Percentiles rank a stretch among this genome's conserved stretches.
Conservation (phyloP, 2,329 filamentous ascomycete species). For the Xylaria multiplex region DNA sequence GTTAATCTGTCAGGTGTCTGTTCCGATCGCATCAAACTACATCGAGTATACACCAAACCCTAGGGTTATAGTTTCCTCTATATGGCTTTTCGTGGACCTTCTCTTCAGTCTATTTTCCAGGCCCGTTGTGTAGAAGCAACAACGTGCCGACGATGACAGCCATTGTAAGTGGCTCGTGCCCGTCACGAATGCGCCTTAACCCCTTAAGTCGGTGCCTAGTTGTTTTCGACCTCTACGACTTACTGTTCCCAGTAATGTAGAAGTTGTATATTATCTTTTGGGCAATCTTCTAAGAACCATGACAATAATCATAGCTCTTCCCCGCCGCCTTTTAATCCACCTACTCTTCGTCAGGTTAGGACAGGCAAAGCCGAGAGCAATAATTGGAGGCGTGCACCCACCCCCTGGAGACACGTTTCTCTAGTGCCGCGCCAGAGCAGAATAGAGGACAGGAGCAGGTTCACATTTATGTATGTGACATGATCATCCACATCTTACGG, state of each 20-base stretch:
- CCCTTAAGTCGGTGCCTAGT: background rate
- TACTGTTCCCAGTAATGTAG: background rate
- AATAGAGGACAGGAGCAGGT: background rate
- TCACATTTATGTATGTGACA: slow-evolving; percentile 25
- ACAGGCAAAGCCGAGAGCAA: slow-evolving; percentile 17
- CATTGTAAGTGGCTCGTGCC: background rate
- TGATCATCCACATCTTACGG: slow-evolving; percentile 35
- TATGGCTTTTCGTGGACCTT: background rate
- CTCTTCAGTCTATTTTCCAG: background rate
- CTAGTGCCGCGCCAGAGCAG: background rate
- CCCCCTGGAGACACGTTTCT: slow-evolving; percentile 5
- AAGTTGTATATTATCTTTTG: background rate
- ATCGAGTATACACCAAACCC: slow-evolving; percentile 3
- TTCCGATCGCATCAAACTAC: slow-evolving; percentile 11
- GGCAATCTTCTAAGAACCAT: background rate
- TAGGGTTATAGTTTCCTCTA: background rate
- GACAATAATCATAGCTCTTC: background rate
- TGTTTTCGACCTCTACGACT: background rate
- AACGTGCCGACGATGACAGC: background rate
- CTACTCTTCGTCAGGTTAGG: slow-evolving; percentile 2
- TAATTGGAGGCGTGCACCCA: background rate
- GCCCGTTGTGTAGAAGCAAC: background rate
- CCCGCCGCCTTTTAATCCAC: background rate
- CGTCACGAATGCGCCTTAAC: background rate
- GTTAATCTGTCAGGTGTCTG: slow-evolving; percentile 1